Base-by-base conservation (phyloP, 768 basidiomycete species). In the Chlorophyllum brunneum region DNA sequence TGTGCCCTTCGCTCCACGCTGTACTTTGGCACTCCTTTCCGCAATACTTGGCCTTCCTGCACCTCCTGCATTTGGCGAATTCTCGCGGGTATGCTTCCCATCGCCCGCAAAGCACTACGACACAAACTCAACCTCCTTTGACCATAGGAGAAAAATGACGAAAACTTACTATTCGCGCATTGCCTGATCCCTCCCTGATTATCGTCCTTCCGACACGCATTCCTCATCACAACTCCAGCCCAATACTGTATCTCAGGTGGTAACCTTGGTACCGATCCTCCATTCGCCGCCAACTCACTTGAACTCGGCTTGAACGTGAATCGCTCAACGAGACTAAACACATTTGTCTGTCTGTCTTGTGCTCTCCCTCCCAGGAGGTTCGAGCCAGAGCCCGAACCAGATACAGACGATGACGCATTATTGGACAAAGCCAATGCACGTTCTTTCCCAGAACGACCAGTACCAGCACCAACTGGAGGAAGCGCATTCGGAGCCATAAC, bases 211-310 rank as follows among this genome's bases (percentile, higher is more conserved):
- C 95, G 76, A 70, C 97, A 99, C 10, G 97, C 97, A 66, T 99
- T 99, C 47, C 97, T 80, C 97, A 98, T 99, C 63, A 98, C 97
- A n/a, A 98, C 95, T 2, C 94, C 93, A 0, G 95, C 97, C 97
- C 97, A 98, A 61, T 98, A 97, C 68, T 97, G 92, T 20, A 99
- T 95, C 66, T 98, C 95, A 8, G 78, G 74, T 0, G 94, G 92
- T 5, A 94, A 70, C 42, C 82, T 76, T 2, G 87, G 53, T 5
- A 48, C 46, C 5, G 38, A 15, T 7, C 46, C 44, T 15, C 51
- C 51, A 16, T 53, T 48, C 26, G 37, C 37, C 1, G 53, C 53
- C 22, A 71, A 56, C 20, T 86, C 83, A 16, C 79, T 80, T 8
- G 89, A 83, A 47, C 88, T 89, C 0, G 95, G 92, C 47, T 93